Evolutionary conservation across 2,329 filamentous ascomycete genomes (phyloP).

Genomic region (Pseudogymnoascus sp.): DNA sequence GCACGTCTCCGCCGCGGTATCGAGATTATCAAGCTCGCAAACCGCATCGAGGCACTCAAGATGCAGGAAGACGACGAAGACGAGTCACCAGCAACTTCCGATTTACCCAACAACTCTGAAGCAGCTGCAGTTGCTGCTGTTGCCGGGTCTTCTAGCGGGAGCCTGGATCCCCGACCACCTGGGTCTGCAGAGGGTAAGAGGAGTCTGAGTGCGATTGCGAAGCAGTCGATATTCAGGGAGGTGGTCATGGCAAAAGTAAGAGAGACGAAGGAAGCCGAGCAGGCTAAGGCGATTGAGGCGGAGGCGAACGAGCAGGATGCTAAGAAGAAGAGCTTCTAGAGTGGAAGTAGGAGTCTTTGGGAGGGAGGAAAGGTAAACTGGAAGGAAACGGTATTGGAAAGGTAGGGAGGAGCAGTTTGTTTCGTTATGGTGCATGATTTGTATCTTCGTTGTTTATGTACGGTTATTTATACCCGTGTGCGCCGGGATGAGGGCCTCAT

Average conservation of each 20-base stretch:
- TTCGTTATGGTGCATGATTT: not conserved
- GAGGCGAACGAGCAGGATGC: slow-evolving; percentile 29
- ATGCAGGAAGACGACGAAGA: slow-evolving; percentile 85
- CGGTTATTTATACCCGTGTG: slow-evolving; percentile 6
- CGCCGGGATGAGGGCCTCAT: not conserved
- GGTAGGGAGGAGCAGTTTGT: not conserved
- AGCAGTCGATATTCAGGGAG: slow-evolving; percentile 78
- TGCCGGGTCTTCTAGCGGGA: slow-evolving; percentile 15
- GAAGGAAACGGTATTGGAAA: not conserved
- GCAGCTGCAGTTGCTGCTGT: slow-evolving; percentile 43
- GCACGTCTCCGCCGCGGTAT: slow-evolving; percentile 87
- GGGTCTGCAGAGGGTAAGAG: slow-evolving; percentile 28
- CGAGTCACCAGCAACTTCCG: slow-evolving; percentile 57
- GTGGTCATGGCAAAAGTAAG: slow-evolving; percentile 89
- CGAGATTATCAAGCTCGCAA: slow-evolving; percentile 90
- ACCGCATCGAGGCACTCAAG: slow-evolving; percentile 90
- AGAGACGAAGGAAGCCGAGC: slow-evolving; percentile 82
- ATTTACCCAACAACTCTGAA: slow-evolving; percentile 46
- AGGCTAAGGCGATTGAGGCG: slow-evolving; percentile 58
- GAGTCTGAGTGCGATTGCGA: slow-evolving; percentile 41
- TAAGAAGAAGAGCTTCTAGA: slow-evolving; percentile 3
- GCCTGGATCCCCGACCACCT: slow-evolving; percentile 10
- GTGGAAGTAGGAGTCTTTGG: not conserved
- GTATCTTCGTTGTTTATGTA: slow-evolving; percentile 4
- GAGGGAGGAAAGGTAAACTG: not conserved